Conservation (phyloP, 2,329 filamentous ascomycete genomes). For the Fusarium sacchari region DNA sequence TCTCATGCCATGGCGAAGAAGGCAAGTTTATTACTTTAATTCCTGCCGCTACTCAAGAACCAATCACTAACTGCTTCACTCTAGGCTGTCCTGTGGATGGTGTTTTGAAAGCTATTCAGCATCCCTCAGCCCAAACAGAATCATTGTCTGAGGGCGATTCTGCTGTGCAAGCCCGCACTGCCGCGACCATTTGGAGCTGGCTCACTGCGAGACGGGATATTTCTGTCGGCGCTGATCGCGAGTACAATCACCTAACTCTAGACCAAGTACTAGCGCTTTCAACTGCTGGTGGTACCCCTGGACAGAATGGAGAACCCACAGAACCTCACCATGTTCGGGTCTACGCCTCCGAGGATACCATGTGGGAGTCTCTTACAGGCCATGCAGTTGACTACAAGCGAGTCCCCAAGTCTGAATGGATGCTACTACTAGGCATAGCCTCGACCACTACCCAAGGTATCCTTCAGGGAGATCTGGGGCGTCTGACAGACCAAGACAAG, state of each 20-base stretch:
- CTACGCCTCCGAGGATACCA: constrained; percentile 63
- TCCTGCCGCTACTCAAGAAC: not conserved
- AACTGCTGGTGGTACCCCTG: not conserved
- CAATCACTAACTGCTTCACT: constrained; percentile 14
- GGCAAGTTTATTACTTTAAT: constrained; percentile 43
- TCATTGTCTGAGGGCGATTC: constrained; percentile 18
- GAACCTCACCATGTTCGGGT: constrained; percentile 46
- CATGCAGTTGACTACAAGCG: constrained; percentile 68
- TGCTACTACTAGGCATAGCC: constrained; percentile 66
- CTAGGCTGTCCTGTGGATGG: constrained; percentile 48
- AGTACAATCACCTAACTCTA: constrained; percentile 54
- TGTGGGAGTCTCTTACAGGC: constrained; percentile 69
- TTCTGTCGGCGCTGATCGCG: constrained; percentile 48
- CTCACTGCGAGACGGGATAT: constrained; percentile 49
- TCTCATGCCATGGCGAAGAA: constrained; percentile 52
- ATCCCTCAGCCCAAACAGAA: constrained; percentile 35
- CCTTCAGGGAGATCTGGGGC: constrained; percentile 68
- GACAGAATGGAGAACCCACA: constrained; percentile 5
- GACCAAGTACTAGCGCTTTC: constrained; percentile 43
- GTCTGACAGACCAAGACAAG: constrained; percentile 69
- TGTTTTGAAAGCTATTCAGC: constrained; percentile 47
- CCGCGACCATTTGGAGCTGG: constrained; percentile 52
- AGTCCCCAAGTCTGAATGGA: constrained; percentile 68
- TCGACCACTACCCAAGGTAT: constrained; percentile 65
- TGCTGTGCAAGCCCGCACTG: constrained; percentile 40